A percentile compares a stretch with the other conserved stretches of the same genome.
Conservation (phyloP, 495 filamentous ascomycete species). For the Penicillium steckii region DNA sequence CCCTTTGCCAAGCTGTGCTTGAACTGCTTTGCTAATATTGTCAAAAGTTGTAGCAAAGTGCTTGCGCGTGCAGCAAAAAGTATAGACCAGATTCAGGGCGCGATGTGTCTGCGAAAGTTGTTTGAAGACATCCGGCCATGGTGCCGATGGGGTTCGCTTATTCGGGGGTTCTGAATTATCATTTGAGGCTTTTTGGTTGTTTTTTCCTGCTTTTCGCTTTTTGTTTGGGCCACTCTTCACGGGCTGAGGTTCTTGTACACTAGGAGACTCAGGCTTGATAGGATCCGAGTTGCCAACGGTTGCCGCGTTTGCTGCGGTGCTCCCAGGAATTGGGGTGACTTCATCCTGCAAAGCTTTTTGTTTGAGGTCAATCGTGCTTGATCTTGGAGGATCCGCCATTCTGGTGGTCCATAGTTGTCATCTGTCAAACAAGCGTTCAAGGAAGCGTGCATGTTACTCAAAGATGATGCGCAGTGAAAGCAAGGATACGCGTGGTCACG, state of each 20-base stretch:
- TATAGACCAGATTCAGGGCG: slow-evolving; percentile 89
- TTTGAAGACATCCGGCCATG: slow-evolving; percentile 76
- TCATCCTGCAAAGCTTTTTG: slow-evolving; percentile 20
- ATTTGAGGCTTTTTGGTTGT: slow-evolving; percentile 7
- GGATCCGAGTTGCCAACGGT: background rate
- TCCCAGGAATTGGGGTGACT: background rate
- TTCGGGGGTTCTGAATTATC: slow-evolving; percentile 8
- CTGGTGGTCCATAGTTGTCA: slow-evolving; percentile 28
- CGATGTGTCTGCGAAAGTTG: slow-evolving; percentile 72
- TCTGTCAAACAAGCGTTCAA: background rate
- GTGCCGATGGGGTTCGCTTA: slow-evolving; percentile 36
- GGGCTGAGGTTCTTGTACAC: background rate
- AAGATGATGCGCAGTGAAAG: background rate
- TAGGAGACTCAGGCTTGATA: background rate
- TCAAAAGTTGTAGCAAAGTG: slow-evolving; percentile 89
- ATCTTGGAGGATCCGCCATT: slow-evolving; percentile 20
- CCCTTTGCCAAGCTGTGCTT: slow-evolving; percentile 66
- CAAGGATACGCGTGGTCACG: slow-evolving; percentile 14
- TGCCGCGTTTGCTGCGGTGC: slow-evolving; percentile 18
- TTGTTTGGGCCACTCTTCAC: slow-evolving; percentile 1
- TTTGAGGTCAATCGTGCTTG: slow-evolving; percentile 8
- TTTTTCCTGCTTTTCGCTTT: slow-evolving; percentile 4
- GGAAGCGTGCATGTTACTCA: background rate
- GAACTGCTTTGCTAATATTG: slow-evolving; percentile 80
- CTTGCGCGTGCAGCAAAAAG: slow-evolving; percentile 90